Base-by-base conservation (phyloP, 2,329 filamentous ascomycete species). In the Sphaerulina musiva region DNA sequence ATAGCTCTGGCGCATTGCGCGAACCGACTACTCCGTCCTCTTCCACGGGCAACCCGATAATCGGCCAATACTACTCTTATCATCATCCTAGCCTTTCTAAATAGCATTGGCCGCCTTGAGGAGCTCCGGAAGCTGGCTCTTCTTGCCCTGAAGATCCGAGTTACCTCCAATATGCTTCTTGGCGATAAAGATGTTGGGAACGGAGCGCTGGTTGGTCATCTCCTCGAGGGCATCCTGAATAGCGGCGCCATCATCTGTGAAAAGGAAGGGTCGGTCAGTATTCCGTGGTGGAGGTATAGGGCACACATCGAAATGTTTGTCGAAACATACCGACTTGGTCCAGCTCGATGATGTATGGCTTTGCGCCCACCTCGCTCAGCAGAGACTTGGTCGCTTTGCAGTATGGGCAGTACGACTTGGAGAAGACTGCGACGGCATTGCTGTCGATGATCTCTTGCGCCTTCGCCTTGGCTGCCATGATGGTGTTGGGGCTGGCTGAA, bases 351-450 rank as follows among this genome's bases (percentile, higher is more conserved):
- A 80, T 70, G 67, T 80, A 83, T 73, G 81, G 91, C 65, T 90
- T 86, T 58, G 87, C 88, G 61, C 84, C 83, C 55, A 83, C 64
- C 54, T 82, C 77, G 67, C 78, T 81, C 64, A 98, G 78, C 48
- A 89, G 78, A 54, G 78, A 68, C 83, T 97, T 97, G 64, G 86
- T 83, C 56, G 84, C 78, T 55, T 75, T 79, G 80, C 92, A 97
- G 81, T 95, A 95, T 10, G 91, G 90, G 81, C 93, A 98, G 78
- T 89, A 95, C 12, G 86, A 89, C 79, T 98, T 98, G 75, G 86
- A 91, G 81, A 98, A 98, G 71, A 98, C 88, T 66, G 93, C 87
- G 88, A 49, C 17, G 39, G 83, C 76, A 76, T 95, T 93, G 69
- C 91, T 84, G 74, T 93, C 83, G 73, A 97, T 95, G 76, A 96